A percentile compares a stretch with the other conserved stretches of the same genome.
phyloP scores from a whole-genome alignment of 306 rosid species.

The Lagenaria siceraria region DNA sequence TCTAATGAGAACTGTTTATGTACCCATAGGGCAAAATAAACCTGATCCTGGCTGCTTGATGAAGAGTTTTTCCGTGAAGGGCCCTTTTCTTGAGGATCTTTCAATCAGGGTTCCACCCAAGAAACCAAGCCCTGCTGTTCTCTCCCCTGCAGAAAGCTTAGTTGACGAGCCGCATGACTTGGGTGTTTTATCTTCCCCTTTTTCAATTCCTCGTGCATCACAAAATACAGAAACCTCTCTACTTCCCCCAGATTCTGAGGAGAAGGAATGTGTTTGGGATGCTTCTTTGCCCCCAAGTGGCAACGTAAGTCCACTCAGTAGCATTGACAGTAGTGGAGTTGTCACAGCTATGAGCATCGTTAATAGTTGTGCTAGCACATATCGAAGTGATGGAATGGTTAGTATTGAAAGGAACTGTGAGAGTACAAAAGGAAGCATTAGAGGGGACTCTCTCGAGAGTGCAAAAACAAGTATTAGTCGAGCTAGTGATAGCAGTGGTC shows the following conservation, averaged over 20 bases:
- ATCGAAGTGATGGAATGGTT: conserved; percentile 85
- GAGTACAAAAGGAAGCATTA: conserved; percentile 65
- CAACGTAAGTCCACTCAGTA: conserved; percentile 92
- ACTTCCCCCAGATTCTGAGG: conserved; percentile 70
- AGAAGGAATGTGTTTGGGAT: conserved; percentile 97
- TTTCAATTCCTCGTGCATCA: conserved; percentile 43
- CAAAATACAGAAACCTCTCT: conserved; percentile 55
- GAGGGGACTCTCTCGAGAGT: conserved; percentile 97
- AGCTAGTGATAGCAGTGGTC: conserved; percentile 91
- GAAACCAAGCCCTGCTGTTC: conserved; percentile 39
- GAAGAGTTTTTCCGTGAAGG: conserved; percentile 69
- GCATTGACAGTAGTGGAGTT: conserved; percentile 88
- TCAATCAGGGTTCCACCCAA: conserved; percentile 55
- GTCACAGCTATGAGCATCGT: conserved; percentile 86
- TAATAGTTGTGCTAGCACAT: conserved; percentile 87
- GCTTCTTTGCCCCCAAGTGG: conserved; percentile 99
- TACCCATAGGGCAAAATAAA: conserved; percentile 66
- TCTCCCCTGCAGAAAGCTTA: conserved; percentile 53
- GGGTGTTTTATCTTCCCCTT: conserved; percentile 39
- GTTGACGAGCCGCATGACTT: conserved; percentile 47
- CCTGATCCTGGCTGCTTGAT: conserved; percentile 59
- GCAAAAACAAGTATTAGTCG: conserved; percentile 86
- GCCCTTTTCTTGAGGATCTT: conserved; percentile 77
- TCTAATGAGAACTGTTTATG: conserved; percentile 70
- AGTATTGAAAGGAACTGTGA: conserved; percentile 78